Base-by-base conservation (phyloP, 345 rosid genomes). In the Angophora floribunda region DNA sequence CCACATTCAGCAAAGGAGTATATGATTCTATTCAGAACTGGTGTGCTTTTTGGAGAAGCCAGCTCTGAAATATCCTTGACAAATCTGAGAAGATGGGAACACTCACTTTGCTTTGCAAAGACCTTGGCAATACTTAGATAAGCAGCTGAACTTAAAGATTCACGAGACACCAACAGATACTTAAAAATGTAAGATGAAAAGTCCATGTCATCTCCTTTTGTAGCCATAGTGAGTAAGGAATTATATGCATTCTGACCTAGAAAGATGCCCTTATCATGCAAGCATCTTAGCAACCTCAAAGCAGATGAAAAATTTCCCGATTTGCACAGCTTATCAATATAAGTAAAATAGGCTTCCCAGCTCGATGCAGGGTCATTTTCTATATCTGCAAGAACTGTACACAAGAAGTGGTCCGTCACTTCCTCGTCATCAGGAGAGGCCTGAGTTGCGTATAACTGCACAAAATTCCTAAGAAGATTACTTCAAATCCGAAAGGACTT, bases 1-100 rank as follows among this genome's bases (percentile, higher is more conserved):
- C 99, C 86, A 84, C 95, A 92, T 89, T 95, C 94, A 88, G 93
- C 92, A 91, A 97, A 94, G 32, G 96, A 95, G 89, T 92, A 89
- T 86, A 97, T 93, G 87, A 92, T 91, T 89, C 96, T 93, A 88
- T 97, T 97, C 10, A 95, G 57, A 52, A 95, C 93, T 65, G 89
- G 86, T 4, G 87, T 89, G 90, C 90, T 88, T 87, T 90, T 90
- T 2, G 96, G 91, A 87, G 89, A 92, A 88, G 92, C 85, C 52
- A 94, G 87, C 85, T 90, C 93, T 0, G 92, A 87, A 21, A 95
- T 89, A 88, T 95, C 93, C 87, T 92, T 92, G 88, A 95, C 91
- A 88, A 94, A 94, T 86, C 89, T 87, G 86, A 91, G 51, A 70
- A 95, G 91, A 87, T 90, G 88, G 9, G 84, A 87, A 84, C 89